phyloP scores from a whole-genome alignment of 345 rosid genomes.

The Ricinus communis region DNA sequence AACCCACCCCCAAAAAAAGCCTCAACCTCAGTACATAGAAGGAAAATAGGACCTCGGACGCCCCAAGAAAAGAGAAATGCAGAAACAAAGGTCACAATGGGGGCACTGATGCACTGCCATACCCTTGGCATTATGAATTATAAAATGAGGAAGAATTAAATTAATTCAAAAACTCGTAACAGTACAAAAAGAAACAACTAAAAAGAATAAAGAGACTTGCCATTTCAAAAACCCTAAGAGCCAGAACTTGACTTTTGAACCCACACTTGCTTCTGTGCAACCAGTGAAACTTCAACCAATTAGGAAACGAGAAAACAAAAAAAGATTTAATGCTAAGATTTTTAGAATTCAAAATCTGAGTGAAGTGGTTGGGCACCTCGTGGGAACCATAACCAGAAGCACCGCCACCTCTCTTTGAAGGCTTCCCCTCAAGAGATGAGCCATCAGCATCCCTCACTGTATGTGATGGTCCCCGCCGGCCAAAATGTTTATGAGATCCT shows the following conservation, averaged over 20 bases:
- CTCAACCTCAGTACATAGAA: background rate
- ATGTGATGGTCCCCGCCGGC: constrained; percentile 40
- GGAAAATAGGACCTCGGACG: background rate
- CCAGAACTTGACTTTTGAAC: constrained; percentile 72
- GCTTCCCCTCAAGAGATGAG: constrained; percentile 40
- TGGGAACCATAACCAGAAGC: constrained; percentile 48
- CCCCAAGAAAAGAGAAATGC: background rate
- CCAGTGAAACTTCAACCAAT: constrained; percentile 17
- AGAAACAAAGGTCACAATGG: background rate
- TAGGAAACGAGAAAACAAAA: constrained; percentile 1
- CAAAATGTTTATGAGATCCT: constrained; percentile 48
- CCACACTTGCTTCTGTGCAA: constrained; percentile 80
- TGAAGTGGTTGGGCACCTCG: constrained; percentile 61
- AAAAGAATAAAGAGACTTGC: background rate
- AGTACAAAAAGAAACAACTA: background rate
- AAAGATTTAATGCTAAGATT: background rate
- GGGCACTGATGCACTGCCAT: background rate
- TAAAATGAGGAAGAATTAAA: background rate
- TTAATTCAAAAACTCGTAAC: background rate
- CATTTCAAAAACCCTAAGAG: constrained; percentile 36
- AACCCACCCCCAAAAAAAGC: no score
- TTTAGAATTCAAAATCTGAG: constrained; percentile 11
- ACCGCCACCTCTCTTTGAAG: constrained; percentile 54
- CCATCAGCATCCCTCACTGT: constrained; percentile 42
- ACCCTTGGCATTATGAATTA: background rate